These are phyloP conservation scores for Logfia minima DNA, from an alignment of 129 eudicot genomes.

Conservation along the genomic window DNA sequence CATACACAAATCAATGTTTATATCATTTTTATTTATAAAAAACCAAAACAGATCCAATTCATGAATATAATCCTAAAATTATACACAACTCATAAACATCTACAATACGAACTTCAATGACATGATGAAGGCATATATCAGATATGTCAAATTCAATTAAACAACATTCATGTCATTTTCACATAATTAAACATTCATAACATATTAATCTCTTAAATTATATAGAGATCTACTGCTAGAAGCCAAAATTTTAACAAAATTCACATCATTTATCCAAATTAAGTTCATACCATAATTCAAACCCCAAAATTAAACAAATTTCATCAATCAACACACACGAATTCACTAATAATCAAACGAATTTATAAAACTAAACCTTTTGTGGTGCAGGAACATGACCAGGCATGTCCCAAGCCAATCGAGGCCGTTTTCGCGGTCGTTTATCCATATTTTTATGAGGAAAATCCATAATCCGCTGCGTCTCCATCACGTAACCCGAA, in stretches of 20 bases:
- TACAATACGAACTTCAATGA: not conserved
- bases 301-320: not conserved
- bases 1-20: not conserved
- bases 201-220: constrained; percentile 4
- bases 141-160: not conserved
- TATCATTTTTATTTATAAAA: not conserved
- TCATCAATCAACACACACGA: not conserved
- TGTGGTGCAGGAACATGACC: constrained; percentile 52
- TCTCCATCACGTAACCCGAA: constrained; percentile 54
- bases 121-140: not conserved
- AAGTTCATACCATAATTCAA: not conserved
- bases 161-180: not conserved
- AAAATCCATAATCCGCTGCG: constrained; percentile 59
- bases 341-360: constrained; percentile 5
- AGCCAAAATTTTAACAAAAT: not conserved
- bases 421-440: constrained; percentile 75
- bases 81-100: not conserved
- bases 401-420: constrained; percentile 76
- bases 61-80: not conserved
- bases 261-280: not conserved
- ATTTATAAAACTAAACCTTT: constrained; percentile 39
- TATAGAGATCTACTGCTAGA: not conserved
- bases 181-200: not conserved
- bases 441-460: constrained; percentile 63
- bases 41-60: constrained; percentile 18